phyloP scores from a whole-genome alignment of 2,329 filamentous ascomycete species.

The Plectosphaerella plurivora region DNA sequence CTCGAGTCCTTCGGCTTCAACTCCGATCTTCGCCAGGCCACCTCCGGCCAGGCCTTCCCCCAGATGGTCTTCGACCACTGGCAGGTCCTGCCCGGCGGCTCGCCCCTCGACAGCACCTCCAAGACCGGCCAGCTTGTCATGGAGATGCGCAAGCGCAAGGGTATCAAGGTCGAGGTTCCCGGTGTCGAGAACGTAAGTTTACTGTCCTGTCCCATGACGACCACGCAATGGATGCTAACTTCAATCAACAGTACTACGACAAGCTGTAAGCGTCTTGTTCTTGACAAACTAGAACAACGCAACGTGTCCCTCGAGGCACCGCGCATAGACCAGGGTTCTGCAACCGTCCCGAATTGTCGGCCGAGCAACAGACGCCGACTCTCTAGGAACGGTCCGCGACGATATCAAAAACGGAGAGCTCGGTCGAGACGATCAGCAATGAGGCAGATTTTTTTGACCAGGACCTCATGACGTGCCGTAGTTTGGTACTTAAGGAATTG shows the following conservation, averaged over 20 bases:
- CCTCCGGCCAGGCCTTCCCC: conserved; percentile 97
- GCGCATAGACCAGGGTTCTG: conserved; percentile 33
- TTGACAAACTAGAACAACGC: conserved; percentile 40
- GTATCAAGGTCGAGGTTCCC: conserved; percentile 94
- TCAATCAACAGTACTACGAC: conserved; percentile 79
- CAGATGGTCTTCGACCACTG: conserved; percentile 99
- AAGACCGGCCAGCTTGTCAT: conserved; percentile 81
- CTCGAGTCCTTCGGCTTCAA: conserved; percentile 99
- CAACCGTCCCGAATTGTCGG: conserved; percentile 11
- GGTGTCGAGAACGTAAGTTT: conserved; percentile 89
- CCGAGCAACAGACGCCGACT: conserved; percentile 25
- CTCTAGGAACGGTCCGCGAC: conserved; percentile 18
- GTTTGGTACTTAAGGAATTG: conserved; percentile 38
- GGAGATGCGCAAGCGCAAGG: conserved; percentile 98
- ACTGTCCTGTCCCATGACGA: not conserved
- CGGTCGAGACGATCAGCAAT: conserved; percentile 31
- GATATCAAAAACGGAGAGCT: conserved; percentile 27
- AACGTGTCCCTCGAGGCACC: conserved; percentile 37
- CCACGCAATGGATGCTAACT: conserved; percentile 28
- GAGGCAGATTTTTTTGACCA: conserved; percentile 29
- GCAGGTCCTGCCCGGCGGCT: conserved; percentile 93
- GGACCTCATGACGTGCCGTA: conserved; percentile 29
- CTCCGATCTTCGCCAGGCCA: conserved; percentile 88
- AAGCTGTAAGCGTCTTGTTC: conserved; percentile 73
- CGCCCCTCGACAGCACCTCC: conserved; percentile 75